These are phyloP conservation scores for Gentiana dahurica DNA, from an alignment of 257 asterid genomes.

Conservation along the genomic window DNA sequence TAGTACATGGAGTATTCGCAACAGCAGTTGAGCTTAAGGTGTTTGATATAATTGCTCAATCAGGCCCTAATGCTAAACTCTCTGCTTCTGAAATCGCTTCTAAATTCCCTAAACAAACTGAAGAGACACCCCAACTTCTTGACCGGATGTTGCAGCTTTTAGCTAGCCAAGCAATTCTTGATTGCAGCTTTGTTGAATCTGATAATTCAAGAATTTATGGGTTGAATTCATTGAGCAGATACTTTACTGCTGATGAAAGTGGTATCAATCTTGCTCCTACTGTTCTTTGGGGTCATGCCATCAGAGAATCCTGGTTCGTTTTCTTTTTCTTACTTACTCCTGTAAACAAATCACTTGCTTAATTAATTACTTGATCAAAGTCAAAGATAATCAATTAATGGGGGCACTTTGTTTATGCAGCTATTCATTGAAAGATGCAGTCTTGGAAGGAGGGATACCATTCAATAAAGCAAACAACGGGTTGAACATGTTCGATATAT, in stretches of 20 bases:
- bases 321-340: background rate
- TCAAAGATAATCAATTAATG: too few relatives aligned
- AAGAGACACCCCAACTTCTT: constrained; percentile 17
- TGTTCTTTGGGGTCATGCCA: constrained; percentile 4
- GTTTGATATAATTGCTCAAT: constrained; percentile 17
- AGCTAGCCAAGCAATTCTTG: constrained; percentile 18
- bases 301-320: background rate
- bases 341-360: too few relatives aligned
- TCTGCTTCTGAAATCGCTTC: constrained; percentile 27
- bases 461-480: constrained; percentile 9
- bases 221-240: constrained; percentile 22
- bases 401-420: background rate
- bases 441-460: constrained; percentile 12
- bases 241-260: constrained; percentile 17
- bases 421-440: constrained; percentile 9
- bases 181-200: constrained; percentile 2
- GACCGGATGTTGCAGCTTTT: constrained; percentile 35
- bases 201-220: constrained; percentile 18
- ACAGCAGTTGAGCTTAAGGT: constrained; percentile 12
- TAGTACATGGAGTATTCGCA: background rate
- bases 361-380: background rate
- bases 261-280: constrained; percentile 24
- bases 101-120: constrained; percentile 14
- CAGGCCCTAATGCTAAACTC: constrained; percentile 5
- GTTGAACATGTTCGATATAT: constrained; percentile 4